These are phyloP conservation scores for Claviceps pusilla DNA, from an alignment of 2,329 filamentous ascomycete species.

Conservation along the genomic window DNA sequence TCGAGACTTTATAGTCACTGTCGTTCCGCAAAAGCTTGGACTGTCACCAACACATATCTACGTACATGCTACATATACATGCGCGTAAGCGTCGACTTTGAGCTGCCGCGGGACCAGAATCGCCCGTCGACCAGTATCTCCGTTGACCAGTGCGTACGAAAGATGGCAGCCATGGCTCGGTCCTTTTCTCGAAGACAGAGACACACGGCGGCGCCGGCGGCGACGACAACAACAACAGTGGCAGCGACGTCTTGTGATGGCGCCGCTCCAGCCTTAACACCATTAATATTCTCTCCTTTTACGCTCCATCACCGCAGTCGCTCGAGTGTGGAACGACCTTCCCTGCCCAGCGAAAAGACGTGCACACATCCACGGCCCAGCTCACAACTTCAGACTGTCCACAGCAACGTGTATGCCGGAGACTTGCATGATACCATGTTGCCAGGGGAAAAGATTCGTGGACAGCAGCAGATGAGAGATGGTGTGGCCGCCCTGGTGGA, in stretches of 20 bases:
- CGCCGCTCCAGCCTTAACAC: neutral
- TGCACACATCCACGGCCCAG: neutral
- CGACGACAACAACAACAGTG: too few species aligned
- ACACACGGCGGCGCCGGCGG: neutral
- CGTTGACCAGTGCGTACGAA: neutral
- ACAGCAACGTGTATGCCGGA: constrained; percentile 1
- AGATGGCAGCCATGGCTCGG: constrained; percentile 1
- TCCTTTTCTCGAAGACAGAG: neutral
- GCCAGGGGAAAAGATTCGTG: constrained; percentile 6
- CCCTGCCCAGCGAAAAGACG: neutral
- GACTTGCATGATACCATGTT: constrained; percentile 3
- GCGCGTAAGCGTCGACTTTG: neutral
- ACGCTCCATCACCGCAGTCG: constrained; percentile 3
- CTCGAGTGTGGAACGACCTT: neutral
- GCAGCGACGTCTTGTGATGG: constrained; percentile 1
- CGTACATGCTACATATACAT: neutral
- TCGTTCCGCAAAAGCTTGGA: neutral
- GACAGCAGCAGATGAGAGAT: constrained; percentile 9
- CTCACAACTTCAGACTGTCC: neutral
- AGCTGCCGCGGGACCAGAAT: neutral
- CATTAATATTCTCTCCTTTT: constrained; percentile 3
- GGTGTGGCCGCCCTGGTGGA: constrained; percentile 26
- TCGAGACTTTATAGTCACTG: neutral
- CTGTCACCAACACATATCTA: neutral
- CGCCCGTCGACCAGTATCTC: neutral